Evolutionary conservation across 2,329 filamentous ascomycete genomes (phyloP).

Genomic region (Aurifilum marmelostoma): DNA sequence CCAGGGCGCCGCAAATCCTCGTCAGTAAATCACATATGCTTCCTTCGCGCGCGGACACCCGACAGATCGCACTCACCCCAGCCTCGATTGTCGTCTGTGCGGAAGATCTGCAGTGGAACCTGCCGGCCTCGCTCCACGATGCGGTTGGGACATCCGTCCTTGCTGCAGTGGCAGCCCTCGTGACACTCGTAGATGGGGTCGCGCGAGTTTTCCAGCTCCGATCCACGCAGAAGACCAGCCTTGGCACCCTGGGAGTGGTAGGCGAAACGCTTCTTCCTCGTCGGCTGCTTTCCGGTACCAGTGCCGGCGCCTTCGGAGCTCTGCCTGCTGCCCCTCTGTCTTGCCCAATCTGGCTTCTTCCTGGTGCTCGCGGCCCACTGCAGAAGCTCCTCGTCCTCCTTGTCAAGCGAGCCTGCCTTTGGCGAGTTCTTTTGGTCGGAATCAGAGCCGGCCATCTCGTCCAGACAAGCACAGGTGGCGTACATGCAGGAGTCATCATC

Average conservation of each 20-base stretch:
- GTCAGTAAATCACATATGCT: neutral
- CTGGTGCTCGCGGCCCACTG: conserved; percentile 27
- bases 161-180: conserved; percentile 66
- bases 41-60: neutral
- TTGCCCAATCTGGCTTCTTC: conserved; percentile 24
- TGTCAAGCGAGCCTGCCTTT: conserved; percentile 45
- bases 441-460: conserved; percentile 56
- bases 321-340: conserved; percentile 15
- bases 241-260: conserved; percentile 63
- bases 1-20: neutral
- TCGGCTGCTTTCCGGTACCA: conserved; percentile 15
- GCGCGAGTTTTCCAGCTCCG: conserved; percentile 54
- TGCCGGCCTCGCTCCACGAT: conserved; percentile 75
- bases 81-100: conserved; percentile 67
- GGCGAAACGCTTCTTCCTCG: conserved; percentile 54
- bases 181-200: conserved; percentile 82
- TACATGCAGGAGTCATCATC: conserved; percentile 69
- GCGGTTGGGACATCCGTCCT: conserved; percentile 66
- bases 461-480: conserved; percentile 67
- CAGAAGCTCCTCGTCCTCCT: conserved; percentile 34
- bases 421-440: conserved; percentile 59
- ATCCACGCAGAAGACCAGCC: conserved; percentile 55
- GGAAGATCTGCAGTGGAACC: conserved; percentile 76
- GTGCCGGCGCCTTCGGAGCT: conserved; percentile 11
- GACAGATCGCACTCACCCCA: conserved; percentile 65